Evolutionary conservation across 2,329 filamentous ascomycete species (phyloP), one percentile per base, ranked within the genome.

Genomic region (Aspergillus candidus): DNA sequence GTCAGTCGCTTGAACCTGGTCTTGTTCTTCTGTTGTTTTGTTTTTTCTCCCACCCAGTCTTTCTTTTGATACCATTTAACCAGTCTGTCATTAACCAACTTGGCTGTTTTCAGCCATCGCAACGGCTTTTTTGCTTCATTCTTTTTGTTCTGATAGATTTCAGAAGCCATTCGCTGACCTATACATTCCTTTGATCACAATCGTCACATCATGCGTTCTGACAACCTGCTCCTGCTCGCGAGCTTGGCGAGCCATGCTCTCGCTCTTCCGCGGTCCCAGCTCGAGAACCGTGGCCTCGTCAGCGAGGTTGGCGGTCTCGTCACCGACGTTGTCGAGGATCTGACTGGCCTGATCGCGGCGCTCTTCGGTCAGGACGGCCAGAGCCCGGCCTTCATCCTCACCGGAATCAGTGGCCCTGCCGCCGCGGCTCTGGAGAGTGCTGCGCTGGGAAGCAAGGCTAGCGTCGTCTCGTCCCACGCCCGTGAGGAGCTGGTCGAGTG

Each of bases 381-480:
- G 18, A 49, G 44, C 40, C 50, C 55, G 11, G 45, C 32, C 13
- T 43, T 46, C 12, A 32, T 62, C 38, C 53, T 67, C 42, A 44
- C 36, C 48, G 62, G 60, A 27, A 54, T 68, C 41, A 57, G 50
- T 39, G 58, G 61, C 32, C 48, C 59, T 42, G 65, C 53, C 49
- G 65, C 63, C 40, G 65, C 63, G 22, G 65, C 65, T 40, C 59
- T 67, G 13, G 48, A 60, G 40, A 62, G 60, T 50, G 58, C 61
- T 60, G 61, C 58, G 40, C 45, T 67, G 37, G 65, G 65, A 51
- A 60, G 59, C 49, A 59, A 54, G 44, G 55, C 62, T 34, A 54
- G 53, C 37, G 45, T 43, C 11, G 56, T 67, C 42, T 48, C 62
- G 32, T 44, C 48, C 40, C 32, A 46, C 38, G 61, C 59, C 13